Evolutionary conservation across 2,329 filamentous ascomycete species (phyloP).

Genomic region (Fusarium udum): DNA sequence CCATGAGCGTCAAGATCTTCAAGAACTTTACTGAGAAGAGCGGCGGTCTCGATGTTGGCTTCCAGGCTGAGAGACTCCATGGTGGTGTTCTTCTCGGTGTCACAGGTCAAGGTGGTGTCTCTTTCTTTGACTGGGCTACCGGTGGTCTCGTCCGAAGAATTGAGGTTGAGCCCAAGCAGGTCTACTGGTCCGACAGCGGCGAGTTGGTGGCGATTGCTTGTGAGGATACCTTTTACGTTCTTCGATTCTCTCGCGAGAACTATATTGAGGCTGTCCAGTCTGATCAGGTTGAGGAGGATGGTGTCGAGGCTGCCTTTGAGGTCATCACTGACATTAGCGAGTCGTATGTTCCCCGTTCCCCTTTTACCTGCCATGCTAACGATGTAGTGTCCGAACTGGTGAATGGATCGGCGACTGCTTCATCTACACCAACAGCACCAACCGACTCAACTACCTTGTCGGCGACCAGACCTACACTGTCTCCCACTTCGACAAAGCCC

Average conservation of each 20-base stretch:
- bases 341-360: conserved; percentile 60
- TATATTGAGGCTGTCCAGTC: conserved; percentile 85
- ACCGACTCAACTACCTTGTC: conserved; percentile 96
- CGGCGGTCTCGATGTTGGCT: conserved; percentile 90
- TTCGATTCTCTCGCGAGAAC: conserved; percentile 89
- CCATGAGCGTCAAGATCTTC: conserved; percentile 95
- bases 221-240: conserved; percentile 93
- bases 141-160: conserved; percentile 91
- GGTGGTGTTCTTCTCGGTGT: conserved; percentile 93
- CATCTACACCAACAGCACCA: conserved; percentile 97
- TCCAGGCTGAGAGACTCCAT: conserved; percentile 90
- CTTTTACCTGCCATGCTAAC: not conserved
- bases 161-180: conserved; percentile 76
- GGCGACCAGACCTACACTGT: conserved; percentile 98
- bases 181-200: conserved; percentile 98
- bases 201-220: conserved; percentile 93
- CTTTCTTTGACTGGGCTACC: conserved; percentile 95
- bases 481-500: conserved; percentile 93
- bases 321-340: conserved; percentile 96
- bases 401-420: conserved; percentile 99
- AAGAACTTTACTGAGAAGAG: conserved; percentile 96
- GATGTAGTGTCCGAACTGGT: conserved; percentile 81
- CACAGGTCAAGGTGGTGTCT: conserved; percentile 92
- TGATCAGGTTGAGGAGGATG: conserved; percentile 86
- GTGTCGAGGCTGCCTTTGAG: conserved; percentile 95